Evolutionary conservation across 1,139 yeast genomes (phyloP).

Genomic region (Taphrina flavorubra): DNA sequence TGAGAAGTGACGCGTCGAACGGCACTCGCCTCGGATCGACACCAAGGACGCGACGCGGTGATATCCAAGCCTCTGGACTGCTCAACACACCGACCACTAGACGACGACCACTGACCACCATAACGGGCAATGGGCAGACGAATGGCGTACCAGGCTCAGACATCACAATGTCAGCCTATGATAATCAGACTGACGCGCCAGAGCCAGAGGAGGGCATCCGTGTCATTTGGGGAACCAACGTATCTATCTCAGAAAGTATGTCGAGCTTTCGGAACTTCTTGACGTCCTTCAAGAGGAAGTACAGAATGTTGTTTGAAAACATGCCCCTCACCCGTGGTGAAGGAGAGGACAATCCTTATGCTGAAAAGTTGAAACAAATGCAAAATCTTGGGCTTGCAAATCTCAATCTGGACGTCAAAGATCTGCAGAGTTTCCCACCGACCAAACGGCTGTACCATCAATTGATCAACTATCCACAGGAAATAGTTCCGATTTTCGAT

Average conservation of each 20-base stretch:
- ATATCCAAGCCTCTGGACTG: conserved; percentile 63
- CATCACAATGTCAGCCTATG: conserved; percentile 53
- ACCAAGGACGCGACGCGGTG: conserved; percentile 57
- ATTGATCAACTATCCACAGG: conserved; percentile 91
- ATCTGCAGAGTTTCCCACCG: conserved; percentile 74
- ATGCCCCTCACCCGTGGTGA: conserved; percentile 57
- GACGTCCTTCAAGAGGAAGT: conserved; percentile 79
- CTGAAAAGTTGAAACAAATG: conserved; percentile 70
- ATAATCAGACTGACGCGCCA: conserved; percentile 12
- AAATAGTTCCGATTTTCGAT: conserved; percentile 96
- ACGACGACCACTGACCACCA: conserved; percentile 10
- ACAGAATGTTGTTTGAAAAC: conserved; percentile 65
- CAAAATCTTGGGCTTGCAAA: conserved; percentile 78
- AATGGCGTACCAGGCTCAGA: conserved; percentile 50
- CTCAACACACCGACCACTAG: conserved; percentile 57
- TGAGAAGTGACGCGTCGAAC: conserved; percentile 35
- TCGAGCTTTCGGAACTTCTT: conserved; percentile 80
- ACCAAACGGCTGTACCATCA: conserved; percentile 83
- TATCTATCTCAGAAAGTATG: conserved; percentile 84
- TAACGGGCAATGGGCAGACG: conserved; percentile 6
- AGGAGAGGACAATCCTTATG: conserved; percentile 77
- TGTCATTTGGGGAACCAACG: conserved; percentile 99
- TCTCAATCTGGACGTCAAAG: conserved; percentile 80
- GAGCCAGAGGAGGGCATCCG: conserved; percentile 59
- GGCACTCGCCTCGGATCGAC: conserved; percentile 27